Base-by-base conservation (phyloP, 495 filamentous ascomycete species). In the Hyphodiscus hymeniophilus region DNA sequence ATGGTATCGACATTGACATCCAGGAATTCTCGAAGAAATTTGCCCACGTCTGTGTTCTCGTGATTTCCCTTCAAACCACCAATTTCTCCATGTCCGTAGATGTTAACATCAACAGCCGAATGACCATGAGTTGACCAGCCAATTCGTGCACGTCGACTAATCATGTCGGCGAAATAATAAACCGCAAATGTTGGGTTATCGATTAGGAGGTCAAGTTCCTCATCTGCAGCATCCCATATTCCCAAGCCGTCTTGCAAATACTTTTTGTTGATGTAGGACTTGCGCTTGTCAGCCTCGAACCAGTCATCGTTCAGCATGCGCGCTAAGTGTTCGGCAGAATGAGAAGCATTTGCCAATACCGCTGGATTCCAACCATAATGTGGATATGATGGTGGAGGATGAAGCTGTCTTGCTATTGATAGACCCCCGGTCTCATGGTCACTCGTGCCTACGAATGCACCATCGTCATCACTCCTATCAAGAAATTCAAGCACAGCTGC, bases 371-470 rank as follows among this genome's bases (percentile, higher is more conserved):
- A 98, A 45, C 82, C 69, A 64, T 98, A 98, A 17, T 84, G 67
- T 0, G 85, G 85, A 56, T 89, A 89, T 13, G 62, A 50, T 18
- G 63, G 59, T 80, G 73, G 45, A 87, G 73, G 64, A 88, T 66
- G 72, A 34, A 21, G 39, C 36, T n/a, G 92, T 56, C 82, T 74
- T 38, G 91, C 90, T 1, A 81, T 75, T 0, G 88, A 69, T 26
- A 98, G 65, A 12, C 92, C 92, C 31, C 92, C 92, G 7, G 92
- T 98, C 60, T 98, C 92, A 57, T 98, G 92, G 61, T 98, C 92
- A 47, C 85, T 91, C 1, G 92, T 97, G 50, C 76, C 75, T 22
- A 98, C 87, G 39, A 97, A 66, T 2, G 96, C 80, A 16, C 82
- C 85, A 6, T 88, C 81, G 0, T 80, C 80, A 1, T 75, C 68